Conservation (phyloP, 768 basidiomycete species). For the Tephrocybe sp. region DNA sequence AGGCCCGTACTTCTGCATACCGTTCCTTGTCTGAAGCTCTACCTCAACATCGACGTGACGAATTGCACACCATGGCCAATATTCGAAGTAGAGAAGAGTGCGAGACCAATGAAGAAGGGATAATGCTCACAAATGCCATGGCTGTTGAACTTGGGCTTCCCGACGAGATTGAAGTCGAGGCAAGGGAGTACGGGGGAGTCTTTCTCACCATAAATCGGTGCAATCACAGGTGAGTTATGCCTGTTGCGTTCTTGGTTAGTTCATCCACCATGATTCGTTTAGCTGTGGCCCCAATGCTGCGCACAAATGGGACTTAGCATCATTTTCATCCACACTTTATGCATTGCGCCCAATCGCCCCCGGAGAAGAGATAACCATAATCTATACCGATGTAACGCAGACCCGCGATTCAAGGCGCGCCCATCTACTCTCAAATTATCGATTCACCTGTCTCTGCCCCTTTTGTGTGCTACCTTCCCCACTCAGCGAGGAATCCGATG, state of each 20-base stretch:
- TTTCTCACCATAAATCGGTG: constrained; percentile 40
- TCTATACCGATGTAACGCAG: constrained; percentile 40
- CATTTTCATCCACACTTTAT: constrained; percentile 38
- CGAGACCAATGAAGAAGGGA: constrained; percentile 34
- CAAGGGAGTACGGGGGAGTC: constrained; percentile 38
- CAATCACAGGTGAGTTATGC: constrained; percentile 38
- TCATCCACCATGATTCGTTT: neutral
- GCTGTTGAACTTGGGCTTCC: constrained; percentile 30
- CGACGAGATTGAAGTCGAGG: constrained; percentile 19
- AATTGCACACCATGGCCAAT: constrained; percentile 24
- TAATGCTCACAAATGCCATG: constrained; percentile 41
- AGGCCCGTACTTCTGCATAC: constrained; percentile 19
- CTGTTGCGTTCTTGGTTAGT: neutral
- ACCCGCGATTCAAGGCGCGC: constrained; percentile 31
- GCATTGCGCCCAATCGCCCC: constrained; percentile 35
- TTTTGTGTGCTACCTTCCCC: constrained; percentile 29
- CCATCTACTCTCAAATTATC: constrained; percentile 35
- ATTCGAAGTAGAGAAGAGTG: constrained; percentile 28
- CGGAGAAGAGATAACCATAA: constrained; percentile 45
- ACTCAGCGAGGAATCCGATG: constrained; percentile 9
- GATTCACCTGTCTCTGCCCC: constrained; percentile 39
- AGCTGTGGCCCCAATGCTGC: constrained; percentile 46
- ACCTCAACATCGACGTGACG: constrained; percentile 15
- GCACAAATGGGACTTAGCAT: constrained; percentile 38
- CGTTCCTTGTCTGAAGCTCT: constrained; percentile 21